phyloP scores from a whole-genome alignment of 2,329 filamentous ascomycete species.

The Macrophomina phaseolina region DNA sequence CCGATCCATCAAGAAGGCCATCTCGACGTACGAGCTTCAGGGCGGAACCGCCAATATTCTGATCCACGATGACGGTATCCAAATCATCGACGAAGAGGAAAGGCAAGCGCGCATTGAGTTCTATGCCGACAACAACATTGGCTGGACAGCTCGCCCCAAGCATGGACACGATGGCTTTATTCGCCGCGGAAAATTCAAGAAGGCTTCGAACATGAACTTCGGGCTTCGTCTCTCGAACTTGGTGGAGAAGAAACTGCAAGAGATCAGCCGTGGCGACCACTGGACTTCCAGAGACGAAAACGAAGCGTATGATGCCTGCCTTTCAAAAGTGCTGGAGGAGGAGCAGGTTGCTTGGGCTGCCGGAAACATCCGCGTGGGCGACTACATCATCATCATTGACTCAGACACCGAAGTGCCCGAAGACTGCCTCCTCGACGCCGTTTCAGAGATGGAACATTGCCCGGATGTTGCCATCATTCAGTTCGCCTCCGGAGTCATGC shows the following conservation, averaged over 20 bases:
- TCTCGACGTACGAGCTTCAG: conserved; percentile 57
- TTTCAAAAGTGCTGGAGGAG: conserved; percentile 69
- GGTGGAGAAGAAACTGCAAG: conserved; percentile 64
- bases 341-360: conserved; percentile 78
- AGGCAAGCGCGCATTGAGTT: conserved; percentile 53
- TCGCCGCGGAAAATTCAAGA: conserved; percentile 46
- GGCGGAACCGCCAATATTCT: conserved; percentile 73
- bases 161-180: conserved; percentile 43
- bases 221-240: conserved; percentile 66
- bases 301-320: conserved; percentile 33
- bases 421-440: conserved; percentile 79
- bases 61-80: conserved; percentile 72
- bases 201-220: conserved; percentile 77
- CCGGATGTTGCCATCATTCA: conserved; percentile 72
- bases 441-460: conserved; percentile 81
- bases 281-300: conserved; percentile 37
- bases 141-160: conserved; percentile 56
- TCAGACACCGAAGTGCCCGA: conserved; percentile 79
- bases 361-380: conserved; percentile 80
- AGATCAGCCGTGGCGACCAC: conserved; percentile 43
- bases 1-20: conserved; percentile 52
- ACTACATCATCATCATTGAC: conserved; percentile 26
- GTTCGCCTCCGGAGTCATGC: conserved; percentile 28
- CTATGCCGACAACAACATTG: conserved; percentile 57
- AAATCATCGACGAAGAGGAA: conserved; percentile 59